Conservation (phyloP, 2,329 filamentous ascomycete species). For the Fusarium irregulare region DNA sequence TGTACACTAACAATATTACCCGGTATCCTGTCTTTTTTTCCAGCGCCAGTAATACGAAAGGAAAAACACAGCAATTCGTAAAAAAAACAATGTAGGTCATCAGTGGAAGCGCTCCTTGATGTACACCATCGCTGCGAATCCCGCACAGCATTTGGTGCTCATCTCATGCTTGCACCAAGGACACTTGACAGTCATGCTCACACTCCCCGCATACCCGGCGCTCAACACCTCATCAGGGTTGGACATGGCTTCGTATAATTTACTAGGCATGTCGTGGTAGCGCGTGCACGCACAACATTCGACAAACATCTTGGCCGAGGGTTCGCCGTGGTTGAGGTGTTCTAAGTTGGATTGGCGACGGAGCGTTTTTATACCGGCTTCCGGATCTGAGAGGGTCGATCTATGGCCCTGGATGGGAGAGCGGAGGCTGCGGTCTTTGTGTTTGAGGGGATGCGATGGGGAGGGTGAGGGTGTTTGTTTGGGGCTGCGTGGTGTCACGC, state of each 20-base stretch:
- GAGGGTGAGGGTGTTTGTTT: constrained; percentile 28
- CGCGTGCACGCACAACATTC: constrained; percentile 73
- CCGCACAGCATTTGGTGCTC: constrained; percentile 75
- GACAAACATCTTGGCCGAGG: constrained; percentile 72
- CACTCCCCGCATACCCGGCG: constrained; percentile 60
- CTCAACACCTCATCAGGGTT: constrained; percentile 66
- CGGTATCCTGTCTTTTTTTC: constrained; percentile 3
- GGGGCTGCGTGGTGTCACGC: constrained; percentile 24
- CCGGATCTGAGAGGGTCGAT: constrained; percentile 27
- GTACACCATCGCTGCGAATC: constrained; percentile 74
- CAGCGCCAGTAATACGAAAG: constrained; percentile 10
- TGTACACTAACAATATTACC: constrained; percentile 8
- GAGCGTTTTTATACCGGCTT: constrained; percentile 25
- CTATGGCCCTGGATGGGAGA: constrained; percentile 31
- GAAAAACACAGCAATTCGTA: constrained; percentile 6
- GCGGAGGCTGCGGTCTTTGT: constrained; percentile 42
- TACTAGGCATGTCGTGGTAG: constrained; percentile 73
- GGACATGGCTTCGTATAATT: constrained; percentile 73
- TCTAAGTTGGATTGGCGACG: constrained; percentile 25
- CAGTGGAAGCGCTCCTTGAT: constrained; percentile 71
- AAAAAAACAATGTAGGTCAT: neutral
- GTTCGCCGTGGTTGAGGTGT: constrained; percentile 48
- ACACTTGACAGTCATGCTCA: constrained; percentile 73
- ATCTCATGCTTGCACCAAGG: constrained; percentile 80
- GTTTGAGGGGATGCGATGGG: constrained; percentile 52